Base-by-base conservation (phyloP, 2,329 filamentous ascomycete genomes). In the Hypoxylon sp. region DNA sequence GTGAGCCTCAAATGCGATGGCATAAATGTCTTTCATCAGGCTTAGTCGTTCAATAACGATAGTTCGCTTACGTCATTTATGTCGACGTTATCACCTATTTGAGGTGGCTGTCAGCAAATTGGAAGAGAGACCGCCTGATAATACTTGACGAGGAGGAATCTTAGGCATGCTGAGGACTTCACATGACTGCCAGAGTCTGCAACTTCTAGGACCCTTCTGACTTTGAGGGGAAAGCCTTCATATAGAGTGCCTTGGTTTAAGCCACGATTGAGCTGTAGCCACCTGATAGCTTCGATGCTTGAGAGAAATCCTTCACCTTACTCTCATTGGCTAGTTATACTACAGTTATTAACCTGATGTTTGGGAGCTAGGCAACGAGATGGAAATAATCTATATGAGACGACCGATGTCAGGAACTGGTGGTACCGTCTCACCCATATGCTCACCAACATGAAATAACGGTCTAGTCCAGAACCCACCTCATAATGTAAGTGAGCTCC, bases 21-120 rank as follows among this genome's bases (percentile, higher is more conserved):
- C 30, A 29, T 25, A 32, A 32, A 16, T 14, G 30, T 59, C 54
- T 39, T 19, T 46, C 21, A 29, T 27, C 11, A 46, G 34, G 50
- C 50, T 56, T 65, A 51, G 56, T 51, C 56, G 30, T 61, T 32
- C 19, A 23, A 27, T 43, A 19, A 41, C 23, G 37, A 25, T 19
- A 39, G 21, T 21, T 16, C 7, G 51, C 62, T 65, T 65, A 65
- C 57, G 57, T 65, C 52, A 61, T 27, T 39, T 19, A 30, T 27
- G 16, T 29, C 12, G n/a, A 14, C 7, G 16, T 52, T 34, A 45
- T 30, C 21, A 56, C 16, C 37, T 30, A 37, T 51, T 34, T 12
- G 51, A 46, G 45, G 23, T 25, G 23, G 47, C 8, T 37, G 52
- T 61, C 57, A 61, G 62, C 56, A 23, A 14, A 23, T 27, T 30